These are phyloP conservation scores for Cladorrhinum samala DNA, from an alignment of 495 filamentous ascomycete genomes.

Conservation along the genomic window DNA sequence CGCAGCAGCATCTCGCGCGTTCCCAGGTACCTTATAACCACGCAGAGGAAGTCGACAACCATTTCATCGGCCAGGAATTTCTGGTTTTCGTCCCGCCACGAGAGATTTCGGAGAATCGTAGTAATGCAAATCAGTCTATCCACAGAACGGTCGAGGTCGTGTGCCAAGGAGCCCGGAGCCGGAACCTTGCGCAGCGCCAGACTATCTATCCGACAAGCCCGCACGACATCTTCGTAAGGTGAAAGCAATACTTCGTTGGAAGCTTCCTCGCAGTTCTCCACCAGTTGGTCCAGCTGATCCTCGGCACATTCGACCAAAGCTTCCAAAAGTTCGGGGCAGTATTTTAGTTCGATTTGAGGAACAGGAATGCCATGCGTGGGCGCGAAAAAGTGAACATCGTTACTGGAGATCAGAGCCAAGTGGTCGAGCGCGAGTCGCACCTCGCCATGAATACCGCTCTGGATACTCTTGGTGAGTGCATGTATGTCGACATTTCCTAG, in stretches of 20 bases:
- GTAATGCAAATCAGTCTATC: slow-evolving; percentile 87
- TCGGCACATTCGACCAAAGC: slow-evolving; percentile 85
- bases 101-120: slow-evolving; percentile 88
- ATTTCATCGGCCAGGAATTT: slow-evolving; percentile 60
- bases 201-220: slow-evolving; percentile 66
- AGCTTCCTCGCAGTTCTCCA: slow-evolving; percentile 72
- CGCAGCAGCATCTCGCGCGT: slow-evolving; percentile 84
- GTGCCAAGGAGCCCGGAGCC: slow-evolving; percentile 68
- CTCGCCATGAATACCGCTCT: slow-evolving; percentile 84
- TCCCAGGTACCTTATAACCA: slow-evolving; percentile 77
- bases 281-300: slow-evolving; percentile 72
- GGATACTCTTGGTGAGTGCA: slow-evolving; percentile 86
- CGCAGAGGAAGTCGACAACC: slow-evolving; percentile 74
- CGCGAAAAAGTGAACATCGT: slow-evolving; percentile 44
- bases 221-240: slow-evolving; percentile 81
- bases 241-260: slow-evolving; percentile 74
- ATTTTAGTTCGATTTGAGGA: slow-evolving; percentile 47
- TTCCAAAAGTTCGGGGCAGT: slow-evolving; percentile 85
- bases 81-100: slow-evolving; percentile 71
- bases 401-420: slow-evolving; percentile 48
- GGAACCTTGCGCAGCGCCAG: slow-evolving; percentile 61
- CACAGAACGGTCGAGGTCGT: slow-evolving; percentile 78
- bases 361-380: slow-evolving; percentile 14
- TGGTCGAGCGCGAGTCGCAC: slow-evolving; percentile 83
- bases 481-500: slow-evolving; percentile 84